phyloP scores from a whole-genome alignment of 495 filamentous ascomycete genomes.

The Hypoxylon fragiforme region DNA sequence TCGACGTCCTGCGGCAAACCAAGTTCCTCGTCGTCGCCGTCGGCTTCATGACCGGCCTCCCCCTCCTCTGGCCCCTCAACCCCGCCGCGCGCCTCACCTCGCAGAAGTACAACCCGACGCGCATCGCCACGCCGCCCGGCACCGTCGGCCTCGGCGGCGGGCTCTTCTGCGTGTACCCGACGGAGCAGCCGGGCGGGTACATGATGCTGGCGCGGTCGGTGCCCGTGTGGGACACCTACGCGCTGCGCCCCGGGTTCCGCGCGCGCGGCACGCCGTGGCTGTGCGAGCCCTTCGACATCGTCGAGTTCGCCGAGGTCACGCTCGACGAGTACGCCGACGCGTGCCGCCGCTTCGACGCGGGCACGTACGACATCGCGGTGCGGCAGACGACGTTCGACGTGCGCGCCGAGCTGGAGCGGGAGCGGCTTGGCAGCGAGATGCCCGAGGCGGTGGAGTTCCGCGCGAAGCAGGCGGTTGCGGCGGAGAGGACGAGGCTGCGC shows the following conservation, averaged over 20 bases:
- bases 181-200: conserved; percentile 63
- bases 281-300: conserved; percentile 60
- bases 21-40: conserved; percentile 57
- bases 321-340: conserved; percentile 53
- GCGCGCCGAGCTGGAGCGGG: conserved; percentile 9
- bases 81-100: conserved; percentile 56
- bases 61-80: conserved; percentile 59
- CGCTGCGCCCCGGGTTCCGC: conserved; percentile 51
- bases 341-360: conserved; percentile 47
- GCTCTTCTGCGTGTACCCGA: conserved; percentile 59
- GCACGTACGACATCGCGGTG: conserved; percentile 30
- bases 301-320: conserved; percentile 57
- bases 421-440: neutral
- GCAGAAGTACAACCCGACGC: conserved; percentile 63
- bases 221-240: conserved; percentile 58
- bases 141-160: conserved; percentile 58
- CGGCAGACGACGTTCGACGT: conserved; percentile 14
- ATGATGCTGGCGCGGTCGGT: conserved; percentile 60
- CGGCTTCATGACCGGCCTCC: conserved; percentile 60
- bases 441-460: conserved; percentile 10
- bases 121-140: conserved; percentile 60
- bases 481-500: conserved; percentile 46
- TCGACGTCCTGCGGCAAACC: conserved; percentile 53
- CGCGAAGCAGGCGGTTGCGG: conserved; percentile 16
- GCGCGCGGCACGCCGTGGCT: conserved; percentile 53